Conservation (phyloP, 164 flowering plant species). For the Vitis riparia region DNA sequence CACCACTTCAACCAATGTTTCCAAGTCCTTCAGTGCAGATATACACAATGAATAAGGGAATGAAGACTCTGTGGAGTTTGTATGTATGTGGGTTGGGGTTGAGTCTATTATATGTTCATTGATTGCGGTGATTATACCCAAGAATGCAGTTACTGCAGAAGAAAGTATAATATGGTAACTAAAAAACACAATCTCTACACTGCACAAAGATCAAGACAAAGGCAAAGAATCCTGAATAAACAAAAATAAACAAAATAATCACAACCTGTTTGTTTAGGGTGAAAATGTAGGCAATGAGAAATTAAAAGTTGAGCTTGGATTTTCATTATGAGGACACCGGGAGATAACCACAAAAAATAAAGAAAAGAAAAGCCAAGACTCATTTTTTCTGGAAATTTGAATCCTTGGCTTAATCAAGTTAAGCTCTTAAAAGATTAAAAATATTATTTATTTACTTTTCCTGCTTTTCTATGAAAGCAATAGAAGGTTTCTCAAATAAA, state of each 20-base stretch:
- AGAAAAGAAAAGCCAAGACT: background rate
- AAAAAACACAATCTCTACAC: slow-evolving; percentile 2
- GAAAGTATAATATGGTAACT: background rate
- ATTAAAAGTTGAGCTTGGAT: background rate
- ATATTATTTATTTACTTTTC: too few species aligned
- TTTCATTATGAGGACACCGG: background rate
- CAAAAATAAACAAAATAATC: background rate
- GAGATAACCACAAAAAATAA: background rate
- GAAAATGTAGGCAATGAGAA: background rate
- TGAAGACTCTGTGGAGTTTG: slow-evolving; percentile 35
- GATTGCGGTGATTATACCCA: slow-evolving; percentile 77
- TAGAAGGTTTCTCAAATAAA: background rate
- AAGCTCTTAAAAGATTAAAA: background rate
- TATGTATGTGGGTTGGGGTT: slow-evolving; percentile 39
- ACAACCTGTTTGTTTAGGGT: background rate
- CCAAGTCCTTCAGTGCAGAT: slow-evolving; percentile 80
- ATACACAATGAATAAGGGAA: slow-evolving; percentile 79
- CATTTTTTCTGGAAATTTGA: background rate
- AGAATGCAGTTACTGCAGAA: slow-evolving; percentile 73
- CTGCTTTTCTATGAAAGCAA: too few species aligned
- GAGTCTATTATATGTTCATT: slow-evolving; percentile 86
- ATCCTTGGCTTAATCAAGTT: background rate
- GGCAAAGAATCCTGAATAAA: background rate
- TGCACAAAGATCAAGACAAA: background rate
- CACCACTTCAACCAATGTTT: slow-evolving; percentile 86